Evolutionary conservation across 352 stramenopile genomes (phyloP).

Genomic region (Halophytophthora batemanensis): DNA sequence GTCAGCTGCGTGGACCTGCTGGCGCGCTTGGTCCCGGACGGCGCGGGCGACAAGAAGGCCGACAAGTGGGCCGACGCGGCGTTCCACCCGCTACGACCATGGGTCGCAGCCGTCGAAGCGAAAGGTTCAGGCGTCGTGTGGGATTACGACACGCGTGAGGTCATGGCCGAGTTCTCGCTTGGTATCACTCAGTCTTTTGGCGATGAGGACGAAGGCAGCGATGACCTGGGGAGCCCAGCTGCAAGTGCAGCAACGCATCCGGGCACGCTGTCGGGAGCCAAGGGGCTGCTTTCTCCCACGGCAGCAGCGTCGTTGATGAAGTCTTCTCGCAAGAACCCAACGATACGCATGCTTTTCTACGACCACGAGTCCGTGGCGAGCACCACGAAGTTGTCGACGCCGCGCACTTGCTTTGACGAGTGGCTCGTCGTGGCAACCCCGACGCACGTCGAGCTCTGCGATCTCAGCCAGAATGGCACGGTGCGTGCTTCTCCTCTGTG

Average conservation of each 20-base stretch:
- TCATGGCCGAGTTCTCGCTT: slow-evolving; percentile 64
- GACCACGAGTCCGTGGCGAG: slow-evolving; percentile 63
- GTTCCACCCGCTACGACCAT: slow-evolving; percentile 64
- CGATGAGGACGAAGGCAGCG: slow-evolving; percentile 12
- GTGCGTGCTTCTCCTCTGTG: slow-evolving; percentile 18
- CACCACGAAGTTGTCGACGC: slow-evolving; percentile 32
- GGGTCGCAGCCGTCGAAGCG: slow-evolving; percentile 62
- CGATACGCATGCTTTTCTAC: slow-evolving; percentile 71
- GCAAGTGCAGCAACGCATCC: not conserved
- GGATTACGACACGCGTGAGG: slow-evolving; percentile 70
- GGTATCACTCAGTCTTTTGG: slow-evolving; percentile 42
- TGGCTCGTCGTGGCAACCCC: slow-evolving; percentile 61
- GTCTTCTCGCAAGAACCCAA: slow-evolving; percentile 35
- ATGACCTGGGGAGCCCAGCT: slow-evolving; percentile 9
- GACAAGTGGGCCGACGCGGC: slow-evolving; percentile 60
- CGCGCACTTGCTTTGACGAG: slow-evolving; percentile 66
- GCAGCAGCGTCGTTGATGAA: slow-evolving; percentile 42
- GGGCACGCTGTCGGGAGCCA: slow-evolving; percentile 7
- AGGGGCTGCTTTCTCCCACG: slow-evolving; percentile 19
- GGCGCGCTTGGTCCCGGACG: slow-evolving; percentile 43
- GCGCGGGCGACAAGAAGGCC: slow-evolving; percentile 67
- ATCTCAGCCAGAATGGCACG: slow-evolving; percentile 60
- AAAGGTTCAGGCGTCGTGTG: slow-evolving; percentile 62
- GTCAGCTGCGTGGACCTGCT: slow-evolving; percentile 53
- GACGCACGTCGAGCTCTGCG: slow-evolving; percentile 64